These are phyloP conservation scores for Ilex asprella DNA, from an alignment of 257 asterid species.

Conservation along the genomic window DNA sequence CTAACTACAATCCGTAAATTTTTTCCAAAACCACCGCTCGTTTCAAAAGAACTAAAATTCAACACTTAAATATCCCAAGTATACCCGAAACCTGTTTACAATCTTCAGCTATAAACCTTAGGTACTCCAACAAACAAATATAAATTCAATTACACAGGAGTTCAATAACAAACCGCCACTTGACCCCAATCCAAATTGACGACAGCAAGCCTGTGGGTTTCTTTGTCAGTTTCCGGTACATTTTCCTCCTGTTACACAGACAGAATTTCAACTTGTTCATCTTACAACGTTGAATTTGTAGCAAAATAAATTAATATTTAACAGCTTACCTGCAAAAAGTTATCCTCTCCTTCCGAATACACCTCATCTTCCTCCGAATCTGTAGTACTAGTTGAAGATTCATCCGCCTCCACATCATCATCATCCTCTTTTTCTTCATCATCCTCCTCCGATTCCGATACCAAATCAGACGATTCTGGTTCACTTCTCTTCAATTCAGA, in stretches of 20 bases:
- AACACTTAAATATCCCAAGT: no score
- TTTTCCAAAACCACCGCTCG: no score
- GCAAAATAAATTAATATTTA: background rate
- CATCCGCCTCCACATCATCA: conserved; percentile 24
- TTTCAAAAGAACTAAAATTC: no score
- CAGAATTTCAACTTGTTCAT: background rate
- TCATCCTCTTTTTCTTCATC: conserved; percentile 14
- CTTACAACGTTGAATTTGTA: background rate
- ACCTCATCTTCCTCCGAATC: conserved; percentile 34
- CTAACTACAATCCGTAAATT: no score
- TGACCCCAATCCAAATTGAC: conserved; percentile 91
- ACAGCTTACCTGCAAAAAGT: conserved; percentile 32
- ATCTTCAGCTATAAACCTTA: no score
- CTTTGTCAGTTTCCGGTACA: conserved; percentile 75
- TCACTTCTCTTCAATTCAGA: conserved; percentile 1
- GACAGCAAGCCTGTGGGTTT: conserved; percentile 75
- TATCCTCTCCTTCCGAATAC: conserved; percentile 42
- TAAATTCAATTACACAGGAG: conserved; percentile 1
- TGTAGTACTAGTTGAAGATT: conserved; percentile 36
- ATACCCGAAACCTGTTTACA: no score
- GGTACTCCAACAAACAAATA: background rate
- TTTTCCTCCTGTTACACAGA: conserved; percentile 45
- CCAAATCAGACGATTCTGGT: no score
- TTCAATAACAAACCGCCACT: conserved; percentile 57
- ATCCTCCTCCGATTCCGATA: conserved; percentile 9